Evolutionary conservation across 1,284 basidiomycete genomes (phyloP).

Genomic region (Earliella scabrosa): DNA sequence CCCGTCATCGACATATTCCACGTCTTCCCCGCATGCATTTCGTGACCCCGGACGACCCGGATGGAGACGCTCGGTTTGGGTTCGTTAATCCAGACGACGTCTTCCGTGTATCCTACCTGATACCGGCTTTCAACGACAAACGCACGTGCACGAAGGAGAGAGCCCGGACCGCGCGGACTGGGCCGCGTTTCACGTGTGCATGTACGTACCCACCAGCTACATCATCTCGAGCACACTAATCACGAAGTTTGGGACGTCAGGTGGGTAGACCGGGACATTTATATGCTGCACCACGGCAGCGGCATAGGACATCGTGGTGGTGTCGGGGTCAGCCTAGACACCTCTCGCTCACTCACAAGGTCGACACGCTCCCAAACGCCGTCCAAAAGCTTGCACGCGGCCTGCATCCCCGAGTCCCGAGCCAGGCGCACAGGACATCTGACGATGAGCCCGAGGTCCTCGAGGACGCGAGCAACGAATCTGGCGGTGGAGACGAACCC

Average conservation of each 20-base stretch:
- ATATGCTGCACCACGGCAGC: background rate
- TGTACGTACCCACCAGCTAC: background rate
- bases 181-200: background rate
- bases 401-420: too few relatives aligned
- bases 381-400: too few relatives aligned
- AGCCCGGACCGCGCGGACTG: background rate
- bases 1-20: slow-evolving; percentile 38
- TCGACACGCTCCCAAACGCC: too few relatives aligned
- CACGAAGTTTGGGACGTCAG: background rate
- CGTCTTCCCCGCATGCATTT: slow-evolving; percentile 17
- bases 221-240: background rate
- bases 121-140: slow-evolving; percentile 23
- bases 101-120: slow-evolving; percentile 29
- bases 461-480: too few relatives aligned
- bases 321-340: background rate
- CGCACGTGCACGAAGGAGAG: background rate
- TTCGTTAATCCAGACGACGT: slow-evolving; percentile 31
- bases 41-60: background rate
- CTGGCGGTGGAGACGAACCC: too few relatives aligned
- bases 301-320: background rate
- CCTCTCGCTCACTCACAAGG: too few relatives aligned
- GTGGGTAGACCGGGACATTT: background rate
- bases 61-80: slow-evolving; percentile 17
- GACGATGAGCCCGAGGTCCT: too few relatives aligned
- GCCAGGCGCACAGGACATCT: too few relatives aligned